Percentiles rank a stretch among this genome's conserved stretches.
Evolutionary conservation across 768 basidiomycete genomes (phyloP).

Genomic region (Tulasnella sp.): DNA sequence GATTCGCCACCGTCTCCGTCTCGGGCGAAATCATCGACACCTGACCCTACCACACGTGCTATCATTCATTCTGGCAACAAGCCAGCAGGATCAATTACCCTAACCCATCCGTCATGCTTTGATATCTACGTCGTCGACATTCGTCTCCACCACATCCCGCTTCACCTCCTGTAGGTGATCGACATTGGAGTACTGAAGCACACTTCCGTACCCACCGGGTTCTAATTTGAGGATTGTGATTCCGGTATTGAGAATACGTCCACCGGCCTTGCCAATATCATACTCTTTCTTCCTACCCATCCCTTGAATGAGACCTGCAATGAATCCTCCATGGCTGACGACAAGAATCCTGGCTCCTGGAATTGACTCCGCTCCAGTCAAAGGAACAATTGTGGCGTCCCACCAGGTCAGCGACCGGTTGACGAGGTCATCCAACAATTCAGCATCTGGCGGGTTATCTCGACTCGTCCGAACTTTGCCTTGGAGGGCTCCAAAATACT

Average conservation of each 20-base stretch:
- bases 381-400: not conserved
- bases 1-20: no score
- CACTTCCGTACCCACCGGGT: not conserved
- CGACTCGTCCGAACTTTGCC: conserved; percentile 1
- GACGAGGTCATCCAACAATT: not conserved
- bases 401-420: conserved; percentile 11
- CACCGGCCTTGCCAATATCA: not conserved
- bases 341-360: conserved; percentile 5
- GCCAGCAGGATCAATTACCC: no score
- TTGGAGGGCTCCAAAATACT: conserved; percentile 9
- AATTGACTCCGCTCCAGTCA: not conserved
- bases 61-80: no score
- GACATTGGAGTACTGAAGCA: not conserved
- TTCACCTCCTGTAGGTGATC: not conserved
- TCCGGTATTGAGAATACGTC: not conserved
- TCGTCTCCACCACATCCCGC: not conserved
- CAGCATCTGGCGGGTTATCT: not conserved
- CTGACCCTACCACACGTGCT: no score
- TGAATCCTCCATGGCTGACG: conserved; percentile 13
- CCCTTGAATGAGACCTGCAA: conserved; percentile 6
- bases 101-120: not conserved
- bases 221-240: not conserved
- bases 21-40: no score
- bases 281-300: not conserved
- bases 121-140: conserved; percentile 2